These are phyloP conservation scores for Podospora pseudocomata DNA, from an alignment of 495 filamentous ascomycete species.

Conservation along the genomic window DNA sequence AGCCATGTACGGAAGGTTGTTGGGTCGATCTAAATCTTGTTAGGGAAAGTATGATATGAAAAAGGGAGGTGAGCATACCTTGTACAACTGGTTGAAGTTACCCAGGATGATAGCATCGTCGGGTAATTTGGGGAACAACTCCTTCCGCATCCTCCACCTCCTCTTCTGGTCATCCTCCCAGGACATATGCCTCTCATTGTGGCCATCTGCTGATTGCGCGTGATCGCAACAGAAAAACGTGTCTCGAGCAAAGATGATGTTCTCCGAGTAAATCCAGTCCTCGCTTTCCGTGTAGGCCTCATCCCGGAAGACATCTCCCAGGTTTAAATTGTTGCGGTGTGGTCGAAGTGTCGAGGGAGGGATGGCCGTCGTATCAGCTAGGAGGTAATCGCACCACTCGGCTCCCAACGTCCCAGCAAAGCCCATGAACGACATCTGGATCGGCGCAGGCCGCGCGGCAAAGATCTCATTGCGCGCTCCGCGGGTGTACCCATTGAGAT, in stretches of 20 bases:
- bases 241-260: constrained; percentile 89
- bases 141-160: constrained; percentile 92
- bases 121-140: constrained; percentile 79
- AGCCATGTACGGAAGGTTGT: constrained; percentile 97
- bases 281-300: constrained; percentile 59
- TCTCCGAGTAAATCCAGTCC: constrained; percentile 95
- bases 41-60: not conserved
- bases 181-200: constrained; percentile 56
- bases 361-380: constrained; percentile 85
- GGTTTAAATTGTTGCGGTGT: constrained; percentile 64
- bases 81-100: constrained; percentile 99
- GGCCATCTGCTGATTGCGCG: constrained; percentile 82
- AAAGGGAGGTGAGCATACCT: constrained; percentile 55
- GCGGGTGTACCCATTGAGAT: constrained; percentile 95
- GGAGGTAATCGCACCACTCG: constrained; percentile 98
- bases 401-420: constrained; percentile 95
- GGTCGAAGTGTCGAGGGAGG: constrained; percentile 78
- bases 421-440: constrained; percentile 99
- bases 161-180: constrained; percentile 85
- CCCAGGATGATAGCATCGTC: constrained; percentile 89
- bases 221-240: constrained; percentile 99
- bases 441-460: constrained; percentile 87
- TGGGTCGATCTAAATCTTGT: constrained; percentile 74
- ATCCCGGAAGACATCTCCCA: constrained; percentile 69
- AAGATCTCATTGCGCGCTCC: constrained; percentile 98